Percentiles rank a stretch among this genome's conserved stretches.
Evolutionary conservation across 2,329 filamentous ascomycete genomes (phyloP).

Genomic region (Aschersonia sp.): DNA sequence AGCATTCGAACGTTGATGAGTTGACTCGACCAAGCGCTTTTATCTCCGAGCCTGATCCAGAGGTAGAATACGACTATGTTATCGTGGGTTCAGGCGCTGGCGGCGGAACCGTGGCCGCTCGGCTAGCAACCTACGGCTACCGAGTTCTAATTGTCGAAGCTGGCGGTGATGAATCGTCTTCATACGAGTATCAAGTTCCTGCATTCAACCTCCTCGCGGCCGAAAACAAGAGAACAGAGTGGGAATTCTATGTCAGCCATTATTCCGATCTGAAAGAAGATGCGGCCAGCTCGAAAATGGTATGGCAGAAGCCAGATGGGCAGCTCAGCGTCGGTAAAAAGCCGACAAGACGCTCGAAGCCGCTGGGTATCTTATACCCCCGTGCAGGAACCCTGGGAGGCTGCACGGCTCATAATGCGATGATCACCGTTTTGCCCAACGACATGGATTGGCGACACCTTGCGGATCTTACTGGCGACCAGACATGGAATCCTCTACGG

Average conservation of each 20-base stretch:
- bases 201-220: neutral
- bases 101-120: slow-evolving; percentile 43
- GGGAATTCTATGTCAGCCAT: slow-evolving; percentile 51
- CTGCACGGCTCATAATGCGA: slow-evolving; percentile 38
- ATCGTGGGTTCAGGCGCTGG: slow-evolving; percentile 49
- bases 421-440: neutral
- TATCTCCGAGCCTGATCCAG: neutral
- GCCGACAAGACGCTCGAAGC: neutral
- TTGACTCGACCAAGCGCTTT: neutral
- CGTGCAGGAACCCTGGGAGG: slow-evolving; percentile 31
- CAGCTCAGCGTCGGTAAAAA: neutral
- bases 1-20: neutral
- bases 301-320: neutral
- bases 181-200: slow-evolving; percentile 30
- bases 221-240: slow-evolving; percentile 11
- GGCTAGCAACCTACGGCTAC: slow-evolving; percentile 9
- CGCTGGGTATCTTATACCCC: slow-evolving; percentile 27
- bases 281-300: neutral
- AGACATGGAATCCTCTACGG: slow-evolving; percentile 39
- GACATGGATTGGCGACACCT: slow-evolving; percentile 20
- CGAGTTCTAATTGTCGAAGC: slow-evolving; percentile 41
- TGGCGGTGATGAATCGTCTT: slow-evolving; percentile 39
- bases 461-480: slow-evolving; percentile 41
- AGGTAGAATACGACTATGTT: slow-evolving; percentile 34
- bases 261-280: slow-evolving; percentile 26